These are phyloP conservation scores for Schwanniomyces sp. DNA, from an alignment of 805 yeast species.

Conservation along the genomic window DNA sequence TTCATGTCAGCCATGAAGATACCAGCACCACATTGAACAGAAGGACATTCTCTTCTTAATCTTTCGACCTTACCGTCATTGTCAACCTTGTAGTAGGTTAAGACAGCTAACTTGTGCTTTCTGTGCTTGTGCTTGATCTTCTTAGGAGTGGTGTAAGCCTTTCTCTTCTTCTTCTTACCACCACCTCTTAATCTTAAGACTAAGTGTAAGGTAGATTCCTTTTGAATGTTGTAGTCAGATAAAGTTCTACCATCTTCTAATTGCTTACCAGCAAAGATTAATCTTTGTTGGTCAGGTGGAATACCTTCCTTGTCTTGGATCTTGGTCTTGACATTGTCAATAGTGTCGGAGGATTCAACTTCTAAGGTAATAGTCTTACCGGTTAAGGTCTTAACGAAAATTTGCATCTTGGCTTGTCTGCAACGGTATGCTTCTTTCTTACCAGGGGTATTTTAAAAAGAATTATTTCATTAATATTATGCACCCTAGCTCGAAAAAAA, in stretches of 20 bases:
- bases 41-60: slow-evolving; percentile 97
- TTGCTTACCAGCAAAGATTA: slow-evolving; percentile 99
- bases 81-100: slow-evolving; percentile 99
- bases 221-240: slow-evolving; percentile 99
- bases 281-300: slow-evolving; percentile 99
- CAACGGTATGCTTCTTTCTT: slow-evolving; percentile 49
- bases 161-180: slow-evolving; percentile 99
- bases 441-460: slow-evolving; percentile 24
- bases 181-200: slow-evolving; percentile 98
- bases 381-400: slow-evolving; percentile 98
- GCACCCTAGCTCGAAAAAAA: neutral
- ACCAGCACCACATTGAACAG: slow-evolving; percentile 96
- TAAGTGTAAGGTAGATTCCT: slow-evolving; percentile 96
- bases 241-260: slow-evolving; percentile 99
- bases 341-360: slow-evolving; percentile 98
- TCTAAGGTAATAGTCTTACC: slow-evolving; percentile 99
- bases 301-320: slow-evolving; percentile 99
- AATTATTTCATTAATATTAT: neutral
- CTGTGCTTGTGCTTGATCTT: slow-evolving; percentile 99
- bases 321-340: slow-evolving; percentile 98
- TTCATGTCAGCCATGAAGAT: slow-evolving; percentile 99
- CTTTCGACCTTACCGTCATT: slow-evolving; percentile 98
- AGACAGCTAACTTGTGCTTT: slow-evolving; percentile 98
- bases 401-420: slow-evolving; percentile 65
- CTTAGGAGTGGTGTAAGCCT: slow-evolving; percentile 99